Evolutionary conservation across 2,329 filamentous ascomycete species (phyloP), one percentile per base, ranked within the genome.

Genomic region (Xylariaceae sp.): DNA sequence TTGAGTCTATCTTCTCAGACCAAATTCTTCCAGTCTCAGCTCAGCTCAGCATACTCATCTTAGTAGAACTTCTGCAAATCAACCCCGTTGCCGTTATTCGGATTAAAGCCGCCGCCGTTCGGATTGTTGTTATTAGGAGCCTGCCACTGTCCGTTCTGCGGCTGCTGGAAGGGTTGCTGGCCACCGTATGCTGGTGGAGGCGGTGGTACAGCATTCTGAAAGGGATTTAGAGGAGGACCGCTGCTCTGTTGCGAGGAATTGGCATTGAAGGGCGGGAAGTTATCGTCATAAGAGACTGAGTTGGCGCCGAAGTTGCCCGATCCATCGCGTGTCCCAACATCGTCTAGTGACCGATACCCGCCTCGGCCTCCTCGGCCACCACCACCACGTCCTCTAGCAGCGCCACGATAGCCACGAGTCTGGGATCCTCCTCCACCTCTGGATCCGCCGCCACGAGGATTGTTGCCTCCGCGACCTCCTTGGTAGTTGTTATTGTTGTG

Each of bases 331-430:
- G 69, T 67, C 21, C 74, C 75, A 22, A 82, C 72, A 55, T 88
- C 85, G 60, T 88, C 85, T 2, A 88, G 71, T 2, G 83, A 87
- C 46, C 77, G 75, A 61, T 88, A 88, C 21, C 73, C 73, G 19
- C 75, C 74, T 21, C 71, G 67, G 37, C 76, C 61, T 36, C 64
- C 60, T 33, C 67, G 63, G n/a, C n/a, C n/a, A 41, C 67, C 64
- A 6, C 73, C 67, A 25, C 49, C 47, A 21, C 51, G 43, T 12
- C 49, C 51, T 32, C 51, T 44, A n/a, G 46, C 10, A 25, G 37
- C 11, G 22, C 68, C 66, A 25, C 69, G 64, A 44, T 64, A 64
- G 25, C 67, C 64, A 27, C 65, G 58, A 38, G 57, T 67, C 6
- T 57, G 53, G 6, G 67, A 52, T 16, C 63, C 65, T 6, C 53